Evolutionary conservation across 2,329 filamentous ascomycete genomes (phyloP).

Genomic region (Stromatinia cepivora): DNA sequence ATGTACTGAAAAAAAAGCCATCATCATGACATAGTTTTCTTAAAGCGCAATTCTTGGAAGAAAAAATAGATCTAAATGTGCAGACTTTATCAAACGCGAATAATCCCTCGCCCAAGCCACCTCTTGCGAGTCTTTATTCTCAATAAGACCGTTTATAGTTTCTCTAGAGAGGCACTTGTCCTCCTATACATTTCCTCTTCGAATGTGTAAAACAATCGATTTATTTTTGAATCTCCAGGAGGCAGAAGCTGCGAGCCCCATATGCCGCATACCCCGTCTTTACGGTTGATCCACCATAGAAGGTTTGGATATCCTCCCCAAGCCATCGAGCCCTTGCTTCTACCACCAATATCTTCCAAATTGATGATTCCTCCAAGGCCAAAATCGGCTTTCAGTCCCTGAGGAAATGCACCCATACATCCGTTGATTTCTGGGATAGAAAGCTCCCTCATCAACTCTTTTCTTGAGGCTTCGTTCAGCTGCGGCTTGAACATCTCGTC

Average conservation of each 20-base stretch:
- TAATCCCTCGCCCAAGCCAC: too few relatives aligned
- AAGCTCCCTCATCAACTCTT: conserved; percentile 33
- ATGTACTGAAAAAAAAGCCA: background rate
- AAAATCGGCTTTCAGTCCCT: conserved; percentile 44
- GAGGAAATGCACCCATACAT: conserved; percentile 38
- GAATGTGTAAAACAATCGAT: conserved; percentile 42
- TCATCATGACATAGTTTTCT: background rate
- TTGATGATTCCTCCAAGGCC: conserved; percentile 48
- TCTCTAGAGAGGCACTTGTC: conserved; percentile 5
- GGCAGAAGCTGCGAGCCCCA: conserved; percentile 48
- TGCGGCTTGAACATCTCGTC: conserved; percentile 51
- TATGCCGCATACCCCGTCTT: conserved; percentile 45
- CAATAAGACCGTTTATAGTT: background rate
- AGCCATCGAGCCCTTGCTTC: conserved; percentile 44
- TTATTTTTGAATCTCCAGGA: conserved; percentile 43
- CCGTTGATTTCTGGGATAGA: conserved; percentile 25
- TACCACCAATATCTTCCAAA: conserved; percentile 42
- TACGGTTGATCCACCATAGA: conserved; percentile 48
- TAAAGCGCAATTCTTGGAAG: background rate
- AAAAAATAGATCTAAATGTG: background rate
- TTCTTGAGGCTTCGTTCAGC: conserved; percentile 39
- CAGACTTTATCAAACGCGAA: background rate
- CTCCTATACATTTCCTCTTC: conserved; percentile 45
- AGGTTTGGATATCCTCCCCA: conserved; percentile 51
- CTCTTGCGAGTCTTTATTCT: background rate